Conservation (phyloP, 2,329 filamentous ascomycete species). For the Diaporthe ampelina region DNA sequence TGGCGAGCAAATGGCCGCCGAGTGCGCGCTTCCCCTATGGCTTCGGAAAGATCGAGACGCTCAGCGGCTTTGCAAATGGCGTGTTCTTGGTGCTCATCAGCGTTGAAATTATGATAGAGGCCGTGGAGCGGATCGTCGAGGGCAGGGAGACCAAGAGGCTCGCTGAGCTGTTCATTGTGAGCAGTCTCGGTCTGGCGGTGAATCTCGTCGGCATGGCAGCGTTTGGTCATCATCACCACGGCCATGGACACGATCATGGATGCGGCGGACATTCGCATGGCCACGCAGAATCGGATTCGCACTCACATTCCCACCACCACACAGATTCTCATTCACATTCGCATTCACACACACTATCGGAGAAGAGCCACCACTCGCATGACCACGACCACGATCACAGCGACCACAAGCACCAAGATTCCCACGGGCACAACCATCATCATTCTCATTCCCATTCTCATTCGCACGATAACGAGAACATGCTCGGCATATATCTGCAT, state of each 20-base stretch:
- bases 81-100: constrained; percentile 96
- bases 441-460: constrained; percentile 59
- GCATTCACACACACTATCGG: constrained; percentile 45
- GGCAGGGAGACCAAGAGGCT: constrained; percentile 87
- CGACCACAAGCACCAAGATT: constrained; percentile 58
- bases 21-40: constrained; percentile 93
- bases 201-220: constrained; percentile 94
- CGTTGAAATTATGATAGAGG: constrained; percentile 95
- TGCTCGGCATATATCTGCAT: constrained; percentile 97
- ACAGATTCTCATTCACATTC: constrained; percentile 46
- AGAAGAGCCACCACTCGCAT: constrained; percentile 48
- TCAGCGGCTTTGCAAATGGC: constrained; percentile 96
- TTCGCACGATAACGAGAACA: constrained; percentile 93
- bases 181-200: constrained; percentile 85
- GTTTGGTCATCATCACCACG: constrained; percentile 79
- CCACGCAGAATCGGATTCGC: constrained; percentile 50
- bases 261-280: constrained; percentile 45
- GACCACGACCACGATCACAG: constrained; percentile 51
- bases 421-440: constrained; percentile 52
- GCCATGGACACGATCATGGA: constrained; percentile 57
- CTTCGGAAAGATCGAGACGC: constrained; percentile 95
- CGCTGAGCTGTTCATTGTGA: constrained; percentile 89
- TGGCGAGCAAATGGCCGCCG: constrained; percentile 97
- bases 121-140: constrained; percentile 87
- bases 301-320: constrained; percentile 50